phyloP scores from a whole-genome alignment of 2,329 filamentous ascomycete species.

The Canariomyces notabilis region DNA sequence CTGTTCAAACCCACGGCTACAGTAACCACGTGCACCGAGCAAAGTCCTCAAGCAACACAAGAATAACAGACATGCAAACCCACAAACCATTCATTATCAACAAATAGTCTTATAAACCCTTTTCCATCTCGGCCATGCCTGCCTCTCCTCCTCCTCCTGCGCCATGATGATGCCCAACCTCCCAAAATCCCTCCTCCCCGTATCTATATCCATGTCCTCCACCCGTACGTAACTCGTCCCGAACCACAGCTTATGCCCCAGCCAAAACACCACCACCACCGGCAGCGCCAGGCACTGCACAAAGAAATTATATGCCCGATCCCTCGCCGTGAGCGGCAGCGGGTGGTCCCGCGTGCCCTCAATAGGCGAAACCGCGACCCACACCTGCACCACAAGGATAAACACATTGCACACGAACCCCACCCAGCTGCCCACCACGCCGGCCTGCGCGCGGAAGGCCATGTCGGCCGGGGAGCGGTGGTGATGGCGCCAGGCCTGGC shows the following conservation, averaged over 20 bases:
- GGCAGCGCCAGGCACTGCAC: constrained; percentile 49
- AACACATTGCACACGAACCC: constrained; percentile 55
- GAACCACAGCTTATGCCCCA: constrained; percentile 59
- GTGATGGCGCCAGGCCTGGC: constrained; percentile 55
- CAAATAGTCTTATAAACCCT: constrained; percentile 26
- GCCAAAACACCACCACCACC: constrained; percentile 50
- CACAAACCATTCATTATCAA: constrained; percentile 1
- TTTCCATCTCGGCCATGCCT: constrained; percentile 28
- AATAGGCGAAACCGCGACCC: constrained; percentile 35
- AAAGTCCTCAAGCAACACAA: neutral
- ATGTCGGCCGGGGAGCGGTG: constrained; percentile 63
- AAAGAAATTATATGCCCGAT: constrained; percentile 44
- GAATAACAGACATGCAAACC: neutral
- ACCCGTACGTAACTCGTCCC: constrained; percentile 51
- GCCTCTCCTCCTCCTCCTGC: constrained; percentile 25
- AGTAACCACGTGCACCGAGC: too few relatives aligned
- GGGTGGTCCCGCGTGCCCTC: constrained; percentile 22
- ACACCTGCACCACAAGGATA: constrained; percentile 50
- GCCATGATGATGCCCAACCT: constrained; percentile 24
- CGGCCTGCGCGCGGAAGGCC: constrained; percentile 57
- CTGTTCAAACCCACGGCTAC: too few relatives aligned
- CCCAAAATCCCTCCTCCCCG: constrained; percentile 26
- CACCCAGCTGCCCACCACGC: constrained; percentile 59
- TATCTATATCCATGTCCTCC: constrained; percentile 62
- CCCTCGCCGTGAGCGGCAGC: constrained; percentile 30